Evolutionary conservation across 2,329 filamentous ascomycete species (phyloP).

Genomic region (Purpureocillium takamizusanense): DNA sequence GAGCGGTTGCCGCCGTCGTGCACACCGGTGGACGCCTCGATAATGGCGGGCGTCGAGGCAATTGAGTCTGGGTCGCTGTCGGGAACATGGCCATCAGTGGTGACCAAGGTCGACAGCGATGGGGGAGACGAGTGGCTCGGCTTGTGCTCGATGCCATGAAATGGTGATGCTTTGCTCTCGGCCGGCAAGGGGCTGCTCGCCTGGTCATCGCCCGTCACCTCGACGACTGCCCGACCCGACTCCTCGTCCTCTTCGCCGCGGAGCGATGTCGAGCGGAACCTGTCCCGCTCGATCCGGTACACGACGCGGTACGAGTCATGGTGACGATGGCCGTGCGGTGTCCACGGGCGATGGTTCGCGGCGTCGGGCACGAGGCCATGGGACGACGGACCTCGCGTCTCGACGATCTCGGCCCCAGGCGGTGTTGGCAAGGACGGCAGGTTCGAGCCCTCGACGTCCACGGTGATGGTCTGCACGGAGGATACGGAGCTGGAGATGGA

Average conservation of each 20-base stretch:
- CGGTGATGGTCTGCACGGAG: constrained; percentile 55
- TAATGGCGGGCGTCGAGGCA: no score
- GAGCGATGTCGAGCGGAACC: constrained; percentile 31
- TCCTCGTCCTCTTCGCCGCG: constrained; percentile 22
- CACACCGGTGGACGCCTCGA: neutral
- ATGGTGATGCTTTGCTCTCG: neutral
- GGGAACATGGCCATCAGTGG: neutral
- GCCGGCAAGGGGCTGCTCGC: neutral
- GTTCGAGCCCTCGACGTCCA: constrained; percentile 48
- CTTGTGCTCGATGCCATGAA: neutral
- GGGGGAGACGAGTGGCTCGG: neutral
- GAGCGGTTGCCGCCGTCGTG: constrained; percentile 11
- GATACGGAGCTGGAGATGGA: constrained; percentile 50
- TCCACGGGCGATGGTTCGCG: constrained; percentile 3
- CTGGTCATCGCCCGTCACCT: constrained; percentile 17
- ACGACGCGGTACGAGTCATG: constrained; percentile 44
- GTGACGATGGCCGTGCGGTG: constrained; percentile 11
- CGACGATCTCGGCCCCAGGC: constrained; percentile 50
- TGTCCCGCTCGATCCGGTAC: constrained; percentile 48
- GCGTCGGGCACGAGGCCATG: constrained; percentile 2
- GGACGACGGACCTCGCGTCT: constrained; percentile 25
- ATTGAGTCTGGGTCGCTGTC: no score
- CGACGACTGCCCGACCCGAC: constrained; percentile 14
- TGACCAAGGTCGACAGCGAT: neutral
- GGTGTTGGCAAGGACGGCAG: constrained; percentile 43